Percentiles rank a stretch among this genome's conserved stretches.
Conservation (phyloP, 176 grass and related monocot genomes). For the Lolium rigidum region DNA sequence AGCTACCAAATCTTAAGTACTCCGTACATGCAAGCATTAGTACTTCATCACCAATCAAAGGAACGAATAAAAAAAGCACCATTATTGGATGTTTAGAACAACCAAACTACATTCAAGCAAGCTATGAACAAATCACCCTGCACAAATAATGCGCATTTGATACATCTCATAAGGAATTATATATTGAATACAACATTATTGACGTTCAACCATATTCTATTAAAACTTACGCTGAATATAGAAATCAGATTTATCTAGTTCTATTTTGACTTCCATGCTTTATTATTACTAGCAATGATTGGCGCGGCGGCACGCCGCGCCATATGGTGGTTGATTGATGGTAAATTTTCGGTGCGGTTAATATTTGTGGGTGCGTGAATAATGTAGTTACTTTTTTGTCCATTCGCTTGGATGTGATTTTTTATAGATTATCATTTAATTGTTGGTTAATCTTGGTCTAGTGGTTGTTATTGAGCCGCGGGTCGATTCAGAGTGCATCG, state of each 20-base stretch:
- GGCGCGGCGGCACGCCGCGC: no score
- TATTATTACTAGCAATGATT: neutral
- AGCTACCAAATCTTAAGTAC: neutral
- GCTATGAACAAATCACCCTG: neutral
- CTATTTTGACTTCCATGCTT: neutral
- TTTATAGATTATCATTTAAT: no score
- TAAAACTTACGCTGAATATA: neutral
- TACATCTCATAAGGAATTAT: neutral
- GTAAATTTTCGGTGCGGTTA: no score
- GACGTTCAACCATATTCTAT: neutral
- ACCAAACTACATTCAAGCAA: neutral
- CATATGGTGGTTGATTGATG: no score
- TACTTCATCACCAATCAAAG: neutral
- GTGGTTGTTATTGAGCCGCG: no score
- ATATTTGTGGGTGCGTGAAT: no score
- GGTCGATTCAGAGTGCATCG: no score
- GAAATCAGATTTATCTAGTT: neutral
- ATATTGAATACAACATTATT: neutral
- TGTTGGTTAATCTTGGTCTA: no score
- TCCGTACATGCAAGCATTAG: neutral
- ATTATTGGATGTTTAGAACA: constrained; percentile 12
- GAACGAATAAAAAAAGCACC: neutral
- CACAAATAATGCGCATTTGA: constrained; percentile 19
- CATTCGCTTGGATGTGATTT: no score
- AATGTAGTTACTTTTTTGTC: no score